Conservation (phyloP, 192 early-diverging fungal genomes). For the Lobulomyces angularis region DNA sequence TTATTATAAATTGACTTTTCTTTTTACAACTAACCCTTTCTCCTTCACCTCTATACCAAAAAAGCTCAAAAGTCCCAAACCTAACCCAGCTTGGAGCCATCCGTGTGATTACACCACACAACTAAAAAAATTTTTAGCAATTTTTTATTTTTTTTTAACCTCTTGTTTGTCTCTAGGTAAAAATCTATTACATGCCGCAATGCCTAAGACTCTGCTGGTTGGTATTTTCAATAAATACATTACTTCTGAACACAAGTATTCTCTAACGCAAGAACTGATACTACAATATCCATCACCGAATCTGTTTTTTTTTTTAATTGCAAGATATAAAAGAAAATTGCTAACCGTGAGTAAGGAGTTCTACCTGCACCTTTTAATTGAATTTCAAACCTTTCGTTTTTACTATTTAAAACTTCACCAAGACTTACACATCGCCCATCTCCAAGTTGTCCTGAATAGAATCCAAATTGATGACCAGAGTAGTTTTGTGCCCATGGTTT, state of each 20-base stretch:
- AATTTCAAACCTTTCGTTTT: background rate
- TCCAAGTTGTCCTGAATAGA: conserved; percentile 21
- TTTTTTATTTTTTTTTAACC: background rate
- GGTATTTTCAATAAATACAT: conserved; percentile 2
- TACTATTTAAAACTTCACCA: too few relatives aligned
- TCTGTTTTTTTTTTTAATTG: background rate
- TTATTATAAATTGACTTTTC: too few relatives aligned
- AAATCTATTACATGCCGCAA: conserved; percentile 4
- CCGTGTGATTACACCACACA: conserved; percentile 4
- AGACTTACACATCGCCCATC: background rate
- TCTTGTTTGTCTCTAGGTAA: conserved; percentile 2
- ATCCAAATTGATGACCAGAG: conserved; percentile 42
- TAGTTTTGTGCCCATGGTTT: conserved; percentile 27
- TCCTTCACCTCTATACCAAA: conserved; percentile 9
- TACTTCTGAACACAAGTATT: conserved; percentile 12
- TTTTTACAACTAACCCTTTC: too few relatives aligned
- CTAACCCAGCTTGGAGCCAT: conserved; percentile 8
- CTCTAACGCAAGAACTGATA: conserved; percentile 4
- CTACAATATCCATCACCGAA: conserved; percentile 8
- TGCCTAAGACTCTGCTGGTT: conserved; percentile 5
- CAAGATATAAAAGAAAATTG: background rate
- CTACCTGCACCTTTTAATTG: conserved; percentile 1
- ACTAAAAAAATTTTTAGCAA: background rate
- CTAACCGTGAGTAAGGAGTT: conserved; percentile 3
- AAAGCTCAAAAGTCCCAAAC: conserved; percentile 16